Evolutionary conservation across 2,329 filamentous ascomycete genomes (phyloP).

Genomic region (Epichloe brachyelytri): DNA sequence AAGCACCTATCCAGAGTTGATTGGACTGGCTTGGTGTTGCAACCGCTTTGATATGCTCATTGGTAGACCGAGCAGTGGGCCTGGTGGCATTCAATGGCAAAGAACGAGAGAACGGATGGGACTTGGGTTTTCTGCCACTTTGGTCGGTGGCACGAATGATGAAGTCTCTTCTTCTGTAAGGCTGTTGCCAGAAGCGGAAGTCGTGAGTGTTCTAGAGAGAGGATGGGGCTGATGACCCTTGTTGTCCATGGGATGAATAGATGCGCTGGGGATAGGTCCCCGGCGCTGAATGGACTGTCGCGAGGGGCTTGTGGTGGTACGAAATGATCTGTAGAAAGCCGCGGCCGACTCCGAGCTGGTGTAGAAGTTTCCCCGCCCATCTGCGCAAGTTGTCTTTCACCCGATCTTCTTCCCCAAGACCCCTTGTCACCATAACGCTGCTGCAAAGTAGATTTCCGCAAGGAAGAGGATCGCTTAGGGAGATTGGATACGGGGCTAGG

Average conservation of each 20-base stretch:
- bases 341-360: constrained; percentile 50
- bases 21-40: constrained; percentile 33
- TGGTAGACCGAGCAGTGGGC: constrained; percentile 16
- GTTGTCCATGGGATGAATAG: constrained; percentile 34
- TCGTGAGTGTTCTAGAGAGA: constrained; percentile 73
- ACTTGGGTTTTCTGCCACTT: constrained; percentile 15
- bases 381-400: constrained; percentile 40
- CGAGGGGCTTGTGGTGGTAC: constrained; percentile 47
- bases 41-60: constrained; percentile 18
- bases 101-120: constrained; percentile 25
- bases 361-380: constrained; percentile 41
- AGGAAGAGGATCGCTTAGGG: constrained; percentile 58
- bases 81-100: constrained; percentile 26
- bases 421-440: constrained; percentile 63
- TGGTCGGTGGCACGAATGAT: constrained; percentile 16
- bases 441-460: constrained; percentile 78
- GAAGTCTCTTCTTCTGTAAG: constrained; percentile 59
- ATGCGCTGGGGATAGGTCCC: constrained; percentile 39
- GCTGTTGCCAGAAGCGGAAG: constrained; percentile 74
- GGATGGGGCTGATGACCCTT: constrained; percentile 55
- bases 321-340: constrained; percentile 70
- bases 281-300: constrained; percentile 51
- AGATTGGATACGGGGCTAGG: constrained; percentile 39
- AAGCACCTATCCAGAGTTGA: constrained; percentile 68
- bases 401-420: constrained; percentile 48